Percentiles rank a stretch among this genome's conserved stretches.
Conservation (phyloP, 176 grass and related monocot genomes). For the Chloris gayana region DNA sequence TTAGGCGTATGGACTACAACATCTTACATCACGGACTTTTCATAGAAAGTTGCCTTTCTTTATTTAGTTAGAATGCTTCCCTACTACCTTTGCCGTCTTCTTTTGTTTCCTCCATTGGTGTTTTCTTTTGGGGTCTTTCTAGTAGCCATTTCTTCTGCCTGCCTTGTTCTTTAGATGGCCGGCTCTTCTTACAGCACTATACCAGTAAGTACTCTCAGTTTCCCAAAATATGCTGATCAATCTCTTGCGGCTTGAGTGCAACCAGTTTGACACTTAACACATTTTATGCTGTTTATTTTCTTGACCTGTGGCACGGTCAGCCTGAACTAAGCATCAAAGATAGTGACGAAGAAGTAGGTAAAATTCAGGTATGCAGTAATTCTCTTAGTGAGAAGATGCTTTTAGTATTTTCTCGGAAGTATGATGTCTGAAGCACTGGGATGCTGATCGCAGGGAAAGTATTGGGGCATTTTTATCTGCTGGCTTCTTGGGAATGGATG, state of each 20-base stretch:
- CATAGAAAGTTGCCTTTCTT: neutral
- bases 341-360: neutral
- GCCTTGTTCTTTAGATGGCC: neutral
- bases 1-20: neutral
- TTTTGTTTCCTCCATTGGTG: neutral
- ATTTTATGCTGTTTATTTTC: neutral
- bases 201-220: neutral
- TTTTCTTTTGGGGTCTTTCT: neutral
- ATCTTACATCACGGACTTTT: neutral
- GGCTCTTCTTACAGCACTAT: slow-evolving; percentile 17
- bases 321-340: slow-evolving; percentile 22
- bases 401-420: neutral
- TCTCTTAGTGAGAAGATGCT: neutral
- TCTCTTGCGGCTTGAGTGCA: neutral
- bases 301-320: slow-evolving; percentile 13
- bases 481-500: slow-evolving; percentile 77
- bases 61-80: neutral
- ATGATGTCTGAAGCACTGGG: neutral
- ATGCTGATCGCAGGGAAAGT: slow-evolving; percentile 41
- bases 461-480: slow-evolving; percentile 56
- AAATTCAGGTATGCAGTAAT: neutral
- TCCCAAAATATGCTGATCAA: neutral
- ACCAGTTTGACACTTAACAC: neutral
- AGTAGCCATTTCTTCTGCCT: neutral
- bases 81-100: neutral